Percentiles rank a stretch among this genome's conserved stretches.
Conservation (phyloP, 1,284 basidiomycete genomes). For the Pyrrhoderma noxium region DNA sequence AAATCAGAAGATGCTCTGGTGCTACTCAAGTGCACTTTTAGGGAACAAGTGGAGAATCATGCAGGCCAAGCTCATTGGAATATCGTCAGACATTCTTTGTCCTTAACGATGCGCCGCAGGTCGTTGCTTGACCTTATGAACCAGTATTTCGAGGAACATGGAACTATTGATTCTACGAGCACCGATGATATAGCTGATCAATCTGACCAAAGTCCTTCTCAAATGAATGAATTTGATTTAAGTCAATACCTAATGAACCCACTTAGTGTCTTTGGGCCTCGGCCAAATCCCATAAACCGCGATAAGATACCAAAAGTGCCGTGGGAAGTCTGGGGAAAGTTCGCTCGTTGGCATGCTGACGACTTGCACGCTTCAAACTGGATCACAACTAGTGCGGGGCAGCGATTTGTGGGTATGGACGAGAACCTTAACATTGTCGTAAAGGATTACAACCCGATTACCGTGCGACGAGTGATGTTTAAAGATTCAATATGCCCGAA, state of each 20-base stretch:
- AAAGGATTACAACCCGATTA: constrained; percentile 36
- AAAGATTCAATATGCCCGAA: background rate
- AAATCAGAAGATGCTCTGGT: constrained; percentile 32
- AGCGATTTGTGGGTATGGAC: constrained; percentile 32
- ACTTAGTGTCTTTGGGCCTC: too few species aligned
- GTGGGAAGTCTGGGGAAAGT: constrained; percentile 39
- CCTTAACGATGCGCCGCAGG: constrained; percentile 35
- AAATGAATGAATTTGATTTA: too few species aligned
- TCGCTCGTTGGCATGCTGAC: constrained; percentile 37
- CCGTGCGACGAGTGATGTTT: constrained; percentile 22
- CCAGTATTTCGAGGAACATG: too few species aligned
- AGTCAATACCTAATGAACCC: too few species aligned
- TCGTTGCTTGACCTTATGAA: constrained; percentile 25
- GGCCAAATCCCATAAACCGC: too few species aligned
- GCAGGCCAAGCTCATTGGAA: constrained; percentile 8
- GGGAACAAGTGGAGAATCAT: constrained; percentile 21
- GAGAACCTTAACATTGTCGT: constrained; percentile 25
- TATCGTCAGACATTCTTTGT: constrained; percentile 22
- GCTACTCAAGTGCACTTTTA: constrained; percentile 30
- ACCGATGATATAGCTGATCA: too few species aligned
- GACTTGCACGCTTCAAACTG: constrained; percentile 33
- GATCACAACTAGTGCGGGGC: constrained; percentile 44
- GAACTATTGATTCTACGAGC: too few species aligned
- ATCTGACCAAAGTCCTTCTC: too few species aligned
- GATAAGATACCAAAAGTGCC: constrained; percentile 20